phyloP scores from a whole-genome alignment of 2,329 filamentous ascomycete genomes.

The Monascus ruber region DNA sequence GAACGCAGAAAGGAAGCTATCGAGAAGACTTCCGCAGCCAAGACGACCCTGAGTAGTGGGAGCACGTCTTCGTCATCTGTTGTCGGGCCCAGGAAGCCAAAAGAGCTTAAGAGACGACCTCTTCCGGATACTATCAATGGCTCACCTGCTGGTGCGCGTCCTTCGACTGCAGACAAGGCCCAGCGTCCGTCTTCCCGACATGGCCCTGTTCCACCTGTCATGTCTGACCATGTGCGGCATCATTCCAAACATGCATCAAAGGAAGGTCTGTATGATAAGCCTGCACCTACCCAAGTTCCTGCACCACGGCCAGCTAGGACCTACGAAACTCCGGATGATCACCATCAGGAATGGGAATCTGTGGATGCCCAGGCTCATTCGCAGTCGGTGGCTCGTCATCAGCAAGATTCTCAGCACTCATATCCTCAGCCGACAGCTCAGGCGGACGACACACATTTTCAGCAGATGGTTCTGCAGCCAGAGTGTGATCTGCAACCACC shows the following conservation, averaged over 20 bases:
- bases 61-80: slow-evolving; percentile 15
- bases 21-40: slow-evolving; percentile 23
- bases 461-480: slow-evolving; percentile 12
- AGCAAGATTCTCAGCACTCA: slow-evolving; percentile 12
- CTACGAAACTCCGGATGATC: slow-evolving; percentile 22
- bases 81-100: slow-evolving; percentile 41
- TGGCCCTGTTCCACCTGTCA: slow-evolving; percentile 28
- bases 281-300: slow-evolving; percentile 23
- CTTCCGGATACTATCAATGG: slow-evolving; percentile 66
- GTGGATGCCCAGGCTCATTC: slow-evolving; percentile 8
- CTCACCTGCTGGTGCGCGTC: slow-evolving; percentile 31
- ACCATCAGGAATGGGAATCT: slow-evolving; percentile 15
- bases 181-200: slow-evolving; percentile 15
- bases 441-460: slow-evolving; percentile 13
- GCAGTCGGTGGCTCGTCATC: slow-evolving; percentile 6
- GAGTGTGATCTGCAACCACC: slow-evolving; percentile 14
- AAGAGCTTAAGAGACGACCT: slow-evolving; percentile 68
- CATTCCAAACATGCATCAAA: slow-evolving; percentile 58
- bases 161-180: slow-evolving; percentile 29
- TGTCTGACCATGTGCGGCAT: slow-evolving; percentile 62
- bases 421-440: slow-evolving; percentile 10
- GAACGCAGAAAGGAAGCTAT: slow-evolving; percentile 42
- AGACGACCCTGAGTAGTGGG: slow-evolving; percentile 11
- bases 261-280: slow-evolving; percentile 38
- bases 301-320: slow-evolving; percentile 8